phyloP scores from a whole-genome alignment of 2,329 filamentous ascomycete genomes.

The Colletotrichum sp. region DNA sequence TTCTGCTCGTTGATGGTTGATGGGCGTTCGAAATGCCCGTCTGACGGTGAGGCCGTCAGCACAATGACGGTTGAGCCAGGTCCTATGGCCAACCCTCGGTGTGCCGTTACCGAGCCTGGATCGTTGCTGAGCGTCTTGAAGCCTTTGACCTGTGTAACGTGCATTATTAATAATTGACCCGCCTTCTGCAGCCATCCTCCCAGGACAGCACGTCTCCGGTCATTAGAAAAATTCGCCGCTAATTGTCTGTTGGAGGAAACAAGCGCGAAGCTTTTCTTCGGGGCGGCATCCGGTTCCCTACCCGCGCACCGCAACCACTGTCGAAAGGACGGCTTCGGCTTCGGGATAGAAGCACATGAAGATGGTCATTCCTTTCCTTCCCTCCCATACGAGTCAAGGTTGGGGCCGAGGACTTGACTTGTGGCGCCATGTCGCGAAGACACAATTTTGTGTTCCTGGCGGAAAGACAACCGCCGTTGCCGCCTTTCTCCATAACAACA shows the following conservation, averaged over 20 bases:
- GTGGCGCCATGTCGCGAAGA: background rate
- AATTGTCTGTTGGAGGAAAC: background rate
- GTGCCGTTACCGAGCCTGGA: background rate
- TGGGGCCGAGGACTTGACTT: background rate
- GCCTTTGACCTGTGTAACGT: background rate
- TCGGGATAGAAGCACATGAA: background rate
- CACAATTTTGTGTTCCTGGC: background rate
- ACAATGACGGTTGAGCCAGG: background rate
- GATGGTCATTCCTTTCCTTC: background rate
- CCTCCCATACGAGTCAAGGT: background rate
- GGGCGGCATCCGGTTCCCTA: background rate
- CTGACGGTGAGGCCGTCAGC: constrained; percentile 9
- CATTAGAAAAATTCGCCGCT: background rate
- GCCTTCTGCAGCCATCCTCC: constrained; percentile 6
- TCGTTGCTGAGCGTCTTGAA: background rate
- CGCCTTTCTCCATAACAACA: background rate
- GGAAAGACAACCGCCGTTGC: background rate
- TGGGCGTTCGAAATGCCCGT: constrained; percentile 1
- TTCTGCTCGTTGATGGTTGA: background rate
- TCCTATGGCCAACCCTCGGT: background rate
- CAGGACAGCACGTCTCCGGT: background rate
- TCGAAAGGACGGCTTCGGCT: background rate
- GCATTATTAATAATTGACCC: background rate
- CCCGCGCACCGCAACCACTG: background rate
- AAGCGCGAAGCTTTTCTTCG: background rate